A percentile compares a stretch with the other conserved stretches of the same genome.
Conservation (phyloP, 2,329 filamentous ascomycete species). For the Aphanocladium album region DNA sequence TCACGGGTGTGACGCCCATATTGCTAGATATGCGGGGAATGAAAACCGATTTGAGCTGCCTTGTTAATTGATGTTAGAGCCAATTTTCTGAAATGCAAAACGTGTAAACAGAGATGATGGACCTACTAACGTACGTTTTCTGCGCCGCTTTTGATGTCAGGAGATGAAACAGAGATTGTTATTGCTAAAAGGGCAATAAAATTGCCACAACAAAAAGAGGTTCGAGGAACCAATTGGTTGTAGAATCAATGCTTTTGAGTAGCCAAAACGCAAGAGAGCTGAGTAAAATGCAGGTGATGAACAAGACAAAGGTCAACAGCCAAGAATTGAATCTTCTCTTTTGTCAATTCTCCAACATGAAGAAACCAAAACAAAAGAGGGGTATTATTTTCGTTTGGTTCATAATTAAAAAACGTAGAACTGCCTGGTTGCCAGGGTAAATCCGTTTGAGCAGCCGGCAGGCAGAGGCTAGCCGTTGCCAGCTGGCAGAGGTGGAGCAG, state of each 20-base stretch:
- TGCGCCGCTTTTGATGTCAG: neutral
- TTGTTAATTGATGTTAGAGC: too few species aligned
- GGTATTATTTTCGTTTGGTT: too few species aligned
- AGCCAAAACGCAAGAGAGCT: neutral
- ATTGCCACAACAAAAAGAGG: neutral
- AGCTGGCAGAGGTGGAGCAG: slow-evolving; percentile 10
- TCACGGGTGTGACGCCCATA: slow-evolving; percentile 16
- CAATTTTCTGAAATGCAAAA: neutral
- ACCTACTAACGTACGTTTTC: neutral
- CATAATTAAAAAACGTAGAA: neutral
- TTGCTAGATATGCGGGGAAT: neutral
- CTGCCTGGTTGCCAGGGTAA: neutral
- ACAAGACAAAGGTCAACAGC: neutral
- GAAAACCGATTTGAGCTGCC: neutral
- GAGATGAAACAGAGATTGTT: neutral
- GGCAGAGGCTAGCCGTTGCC: slow-evolving; percentile 4
- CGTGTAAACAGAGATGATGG: neutral
- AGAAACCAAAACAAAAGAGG: neutral
- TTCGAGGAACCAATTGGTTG: neutral
- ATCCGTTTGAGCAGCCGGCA: neutral
- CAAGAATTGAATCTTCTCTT: neutral
- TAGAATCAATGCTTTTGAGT: neutral
- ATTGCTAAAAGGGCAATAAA: neutral
- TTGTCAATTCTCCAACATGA: too few species aligned
- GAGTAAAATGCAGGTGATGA: neutral